Evolutionary conservation across 495 filamentous ascomycete species (phyloP).

Genomic region (Xylaria intraflava): DNA sequence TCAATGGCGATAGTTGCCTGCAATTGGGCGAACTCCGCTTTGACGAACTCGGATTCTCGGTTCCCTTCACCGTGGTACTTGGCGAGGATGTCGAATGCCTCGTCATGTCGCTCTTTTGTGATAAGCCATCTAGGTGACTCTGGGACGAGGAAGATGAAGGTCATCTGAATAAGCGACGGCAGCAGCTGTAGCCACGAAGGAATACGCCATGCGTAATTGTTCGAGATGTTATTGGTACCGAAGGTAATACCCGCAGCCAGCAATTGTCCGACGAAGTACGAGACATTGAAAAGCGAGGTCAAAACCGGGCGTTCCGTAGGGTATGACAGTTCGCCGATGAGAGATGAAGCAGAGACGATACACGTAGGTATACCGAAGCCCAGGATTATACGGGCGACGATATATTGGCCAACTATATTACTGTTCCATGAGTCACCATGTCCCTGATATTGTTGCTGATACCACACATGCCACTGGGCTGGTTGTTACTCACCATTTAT

Average conservation of each 20-base stretch:
- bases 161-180: conserved; percentile 53
- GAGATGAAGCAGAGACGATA: conserved; percentile 53
- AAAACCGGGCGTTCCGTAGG: conserved; percentile 59
- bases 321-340: conserved; percentile 59
- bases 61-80: conserved; percentile 56
- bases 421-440: neutral
- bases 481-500: conserved; percentile 26
- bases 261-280: conserved; percentile 59
- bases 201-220: conserved; percentile 59
- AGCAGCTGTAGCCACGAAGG: conserved; percentile 53
- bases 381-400: conserved; percentile 55
- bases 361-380: conserved; percentile 59
- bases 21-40: conserved; percentile 49
- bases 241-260: conserved; percentile 54
- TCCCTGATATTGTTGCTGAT: neutral
- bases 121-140: conserved; percentile 52
- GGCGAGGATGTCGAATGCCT: conserved; percentile 46
- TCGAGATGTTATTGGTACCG: conserved; percentile 50
- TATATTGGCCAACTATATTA: conserved; percentile 48
- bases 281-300: conserved; percentile 61
- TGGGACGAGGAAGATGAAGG: conserved; percentile 45
- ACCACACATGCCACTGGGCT: neutral
- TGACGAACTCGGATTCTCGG: conserved; percentile 41
- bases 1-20: conserved; percentile 46
- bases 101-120: conserved; percentile 45